A percentile compares a stretch with the other conserved stretches of the same genome.
These are phyloP conservation scores for Nyctanthes arbortristis DNA, from an alignment of 257 asterid genomes.

Conservation along the genomic window DNA sequence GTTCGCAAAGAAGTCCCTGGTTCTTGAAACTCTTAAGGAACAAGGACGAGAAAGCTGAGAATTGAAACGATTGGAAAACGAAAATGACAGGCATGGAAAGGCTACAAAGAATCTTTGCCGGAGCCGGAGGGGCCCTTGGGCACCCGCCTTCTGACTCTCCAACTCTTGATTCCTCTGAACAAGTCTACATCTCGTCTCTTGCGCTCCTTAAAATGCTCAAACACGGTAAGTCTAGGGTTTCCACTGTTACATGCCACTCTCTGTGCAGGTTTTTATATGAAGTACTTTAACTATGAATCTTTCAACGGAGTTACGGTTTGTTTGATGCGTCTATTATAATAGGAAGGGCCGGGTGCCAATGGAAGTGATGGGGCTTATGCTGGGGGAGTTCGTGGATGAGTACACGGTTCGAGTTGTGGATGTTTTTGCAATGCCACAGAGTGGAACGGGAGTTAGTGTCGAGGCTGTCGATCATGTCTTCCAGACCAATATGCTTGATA, in stretches of 20 bases:
- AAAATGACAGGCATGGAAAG: slow-evolving; percentile 75
- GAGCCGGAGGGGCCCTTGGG: slow-evolving; percentile 93
- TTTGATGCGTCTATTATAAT: slow-evolving; percentile 11
- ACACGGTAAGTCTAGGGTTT: slow-evolving; percentile 81
- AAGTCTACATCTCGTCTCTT: slow-evolving; percentile 91
- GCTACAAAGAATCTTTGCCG: slow-evolving; percentile 90
- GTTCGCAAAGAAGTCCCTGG: neutral
- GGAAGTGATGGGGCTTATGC: slow-evolving; percentile 98
- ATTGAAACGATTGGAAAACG: too few species aligned
- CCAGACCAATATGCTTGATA: slow-evolving; percentile 95
- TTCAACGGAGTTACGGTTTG: slow-evolving; percentile 24
- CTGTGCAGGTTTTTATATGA: neutral
- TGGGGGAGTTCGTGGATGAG: slow-evolving; percentile 95
- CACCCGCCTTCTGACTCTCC: slow-evolving; percentile 96
- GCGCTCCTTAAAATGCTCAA: slow-evolving; percentile 97
- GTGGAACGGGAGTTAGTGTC: slow-evolving; percentile 98
- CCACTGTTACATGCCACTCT: too few species aligned
- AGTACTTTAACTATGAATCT: neutral
- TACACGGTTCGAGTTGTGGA: slow-evolving; percentile 95
- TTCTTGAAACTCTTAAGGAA: neutral
- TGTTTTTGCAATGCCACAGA: slow-evolving; percentile 98
- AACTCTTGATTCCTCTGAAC: slow-evolving; percentile 89
- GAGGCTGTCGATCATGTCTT: slow-evolving; percentile 98
- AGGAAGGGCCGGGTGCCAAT: slow-evolving; percentile 99
- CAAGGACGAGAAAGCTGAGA: neutral